Conservation (phyloP, 306 rosid genomes). For the Cicer chorassanicum region DNA sequence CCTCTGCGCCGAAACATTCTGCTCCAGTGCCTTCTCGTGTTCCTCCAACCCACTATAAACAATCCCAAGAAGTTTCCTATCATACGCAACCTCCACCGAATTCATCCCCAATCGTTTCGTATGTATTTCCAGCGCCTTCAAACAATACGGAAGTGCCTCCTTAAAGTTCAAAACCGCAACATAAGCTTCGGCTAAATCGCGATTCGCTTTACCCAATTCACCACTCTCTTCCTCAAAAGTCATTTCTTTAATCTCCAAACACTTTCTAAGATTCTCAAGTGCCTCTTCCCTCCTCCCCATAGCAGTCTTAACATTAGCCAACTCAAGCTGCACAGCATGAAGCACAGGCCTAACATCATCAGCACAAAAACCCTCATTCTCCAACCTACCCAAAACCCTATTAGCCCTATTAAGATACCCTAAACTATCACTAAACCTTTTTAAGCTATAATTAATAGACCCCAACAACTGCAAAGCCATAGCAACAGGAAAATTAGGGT, state of each 20-base stretch:
- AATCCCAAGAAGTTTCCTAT: conserved; percentile 81
- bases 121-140: conserved; percentile 87
- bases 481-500: conserved; percentile 65
- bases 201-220: conserved; percentile 74
- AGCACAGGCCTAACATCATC: conserved; percentile 75
- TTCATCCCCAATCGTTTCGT: conserved; percentile 64
- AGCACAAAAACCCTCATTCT: conserved; percentile 56
- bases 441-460: conserved; percentile 68
- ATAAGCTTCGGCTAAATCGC: conserved; percentile 82
- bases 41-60: conserved; percentile 86
- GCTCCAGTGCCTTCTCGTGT: conserved; percentile 88
- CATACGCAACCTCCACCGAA: conserved; percentile 86
- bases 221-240: conserved; percentile 73
- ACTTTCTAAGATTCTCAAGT: conserved; percentile 71
- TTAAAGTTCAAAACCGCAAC: conserved; percentile 77
- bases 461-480: conserved; percentile 89
- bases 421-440: conserved; percentile 81
- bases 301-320: conserved; percentile 83
- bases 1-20: conserved; percentile 73
- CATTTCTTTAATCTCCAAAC: conserved; percentile 82
- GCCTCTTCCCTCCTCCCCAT: conserved; percentile 98
- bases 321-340: conserved; percentile 85
- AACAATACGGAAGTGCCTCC: conserved; percentile 72
- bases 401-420: conserved; percentile 83
- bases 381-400: conserved; percentile 70